Conservation (phyloP, 75 land plant genomes). For the Cunninghamia lanceolata region DNA sequence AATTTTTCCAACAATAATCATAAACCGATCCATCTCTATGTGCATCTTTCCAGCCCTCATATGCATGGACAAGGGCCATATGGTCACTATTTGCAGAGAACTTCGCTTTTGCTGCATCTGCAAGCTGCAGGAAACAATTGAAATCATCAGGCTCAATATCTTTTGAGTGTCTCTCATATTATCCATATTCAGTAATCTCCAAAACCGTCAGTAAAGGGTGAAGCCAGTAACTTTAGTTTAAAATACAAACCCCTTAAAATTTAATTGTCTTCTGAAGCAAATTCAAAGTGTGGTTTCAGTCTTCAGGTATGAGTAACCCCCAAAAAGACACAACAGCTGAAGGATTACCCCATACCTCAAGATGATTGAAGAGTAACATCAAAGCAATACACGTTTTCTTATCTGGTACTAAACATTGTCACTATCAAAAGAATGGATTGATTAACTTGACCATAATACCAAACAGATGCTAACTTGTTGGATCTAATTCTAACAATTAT, state of each 20-base stretch:
- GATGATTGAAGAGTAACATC: constrained; percentile 2
- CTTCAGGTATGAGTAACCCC: not conserved
- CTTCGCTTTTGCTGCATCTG: constrained; percentile 75
- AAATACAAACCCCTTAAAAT: not conserved
- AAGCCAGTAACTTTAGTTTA: not conserved
- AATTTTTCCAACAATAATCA: constrained; percentile 81
- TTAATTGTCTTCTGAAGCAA: not conserved
- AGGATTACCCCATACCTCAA: not conserved
- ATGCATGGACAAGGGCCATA: constrained; percentile 75
- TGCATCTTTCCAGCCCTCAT: constrained; percentile 83
- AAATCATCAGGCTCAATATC: not conserved
- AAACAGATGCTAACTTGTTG: not conserved
- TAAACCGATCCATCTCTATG: constrained; percentile 56
- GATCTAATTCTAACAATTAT: not conserved
- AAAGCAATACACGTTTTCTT: not conserved
- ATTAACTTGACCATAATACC: not conserved
- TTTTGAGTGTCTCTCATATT: not conserved
- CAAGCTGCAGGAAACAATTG: constrained; percentile 49
- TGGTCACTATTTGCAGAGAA: constrained; percentile 74
- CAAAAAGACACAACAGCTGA: not conserved
- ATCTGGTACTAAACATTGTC: not conserved
- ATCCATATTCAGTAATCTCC: not conserved
- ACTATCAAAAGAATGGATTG: not conserved
- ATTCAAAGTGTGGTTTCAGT: not conserved
- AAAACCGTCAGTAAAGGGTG: not conserved